Evolutionary conservation across 768 basidiomycete genomes (phyloP), one percentile per base, ranked within the genome.

Genomic region (Lactarius akahatsu): DNA sequence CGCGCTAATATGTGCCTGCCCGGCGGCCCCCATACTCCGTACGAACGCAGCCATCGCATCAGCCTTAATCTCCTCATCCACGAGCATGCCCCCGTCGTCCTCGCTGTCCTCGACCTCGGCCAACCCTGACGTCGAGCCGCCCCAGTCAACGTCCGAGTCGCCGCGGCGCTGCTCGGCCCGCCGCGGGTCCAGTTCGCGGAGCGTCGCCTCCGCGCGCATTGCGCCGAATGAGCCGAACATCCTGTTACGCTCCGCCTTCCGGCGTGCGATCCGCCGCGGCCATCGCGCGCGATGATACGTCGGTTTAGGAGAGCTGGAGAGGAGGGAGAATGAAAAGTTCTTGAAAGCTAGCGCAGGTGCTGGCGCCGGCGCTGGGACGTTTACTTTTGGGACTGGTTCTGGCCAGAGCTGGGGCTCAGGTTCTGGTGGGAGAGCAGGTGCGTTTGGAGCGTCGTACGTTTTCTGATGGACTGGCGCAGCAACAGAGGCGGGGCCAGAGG

Each of bases 61-160:
- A 11, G 81, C 47, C 10, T 80, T 80, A 50, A 86, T 59, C 28
- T 90, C 88, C 0, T 78, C 76, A 66, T 92, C 90, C 64, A 75
- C 71, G 8, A 72, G 78, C 43, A 75, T 79, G 9, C 72, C 79
- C 10, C 76, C 80, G 16, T 77, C 79, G 4, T 74, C 77, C 56
- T 67, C 61, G 30, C 54, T 61, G 18, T 68, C 73, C 20, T 69
- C 67, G 15, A 66, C 50, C 50, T 23, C 47, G 11, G 47, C 47
- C 9, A 50, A 1, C n/a, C 23, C 47, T 4, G 47, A 67, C 6
- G 63, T 69, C n/a, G 68, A 69, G n/a, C 81, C 82, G 1, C 86
- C 87, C 86, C 86, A 89, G 52, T 89, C 85, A 15, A 91, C 66
- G 72, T 91, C 91, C 34, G 86, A 88, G 72, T 89, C 89, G 0